These are phyloP conservation scores for Mimosa pudica DNA, from an alignment of 306 rosid genomes.

Conservation along the genomic window DNA sequence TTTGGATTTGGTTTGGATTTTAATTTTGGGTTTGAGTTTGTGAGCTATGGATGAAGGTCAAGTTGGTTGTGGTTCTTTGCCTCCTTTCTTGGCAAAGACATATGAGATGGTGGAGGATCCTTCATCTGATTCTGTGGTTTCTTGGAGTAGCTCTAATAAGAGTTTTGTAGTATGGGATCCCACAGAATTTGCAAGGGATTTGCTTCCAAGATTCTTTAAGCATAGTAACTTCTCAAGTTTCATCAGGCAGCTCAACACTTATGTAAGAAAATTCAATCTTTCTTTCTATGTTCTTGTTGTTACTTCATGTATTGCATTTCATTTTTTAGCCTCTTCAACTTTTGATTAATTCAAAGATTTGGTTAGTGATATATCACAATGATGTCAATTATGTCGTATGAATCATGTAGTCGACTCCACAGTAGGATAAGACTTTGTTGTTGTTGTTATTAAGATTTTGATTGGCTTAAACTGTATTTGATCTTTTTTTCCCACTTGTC, in stretches of 20 bases:
- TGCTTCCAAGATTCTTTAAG: conserved; percentile 87
- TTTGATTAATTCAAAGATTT: not conserved
- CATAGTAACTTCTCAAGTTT: conserved; percentile 97
- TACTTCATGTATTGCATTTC: conserved; percentile 14
- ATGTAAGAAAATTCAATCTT: conserved; percentile 59
- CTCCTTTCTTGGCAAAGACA: conserved; percentile 86
- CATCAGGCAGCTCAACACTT: conserved; percentile 92
- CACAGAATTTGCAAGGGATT: conserved; percentile 70
- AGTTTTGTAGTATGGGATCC: conserved; percentile 94
- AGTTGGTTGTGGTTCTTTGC: conserved; percentile 69
- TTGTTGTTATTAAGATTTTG: not conserved
- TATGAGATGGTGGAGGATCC: conserved; percentile 96
- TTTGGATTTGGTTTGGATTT: conserved; percentile 19
- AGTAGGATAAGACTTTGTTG: too few species aligned
- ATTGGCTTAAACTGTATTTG: conserved; percentile 33
- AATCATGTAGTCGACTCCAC: too few species aligned
- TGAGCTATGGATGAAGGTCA: conserved; percentile 83
- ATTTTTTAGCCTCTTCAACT: not conserved
- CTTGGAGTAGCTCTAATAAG: conserved; percentile 64
- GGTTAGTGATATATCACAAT: too few species aligned
- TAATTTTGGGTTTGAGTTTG: conserved; percentile 32
- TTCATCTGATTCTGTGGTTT: conserved; percentile 67
- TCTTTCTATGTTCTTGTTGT: conserved; percentile 2
- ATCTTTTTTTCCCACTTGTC: not conserved
- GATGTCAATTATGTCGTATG: too few species aligned